phyloP scores from a whole-genome alignment of 2,329 filamentous ascomycete genomes.

The Graphilbum ipis-grandicollis region DNA sequence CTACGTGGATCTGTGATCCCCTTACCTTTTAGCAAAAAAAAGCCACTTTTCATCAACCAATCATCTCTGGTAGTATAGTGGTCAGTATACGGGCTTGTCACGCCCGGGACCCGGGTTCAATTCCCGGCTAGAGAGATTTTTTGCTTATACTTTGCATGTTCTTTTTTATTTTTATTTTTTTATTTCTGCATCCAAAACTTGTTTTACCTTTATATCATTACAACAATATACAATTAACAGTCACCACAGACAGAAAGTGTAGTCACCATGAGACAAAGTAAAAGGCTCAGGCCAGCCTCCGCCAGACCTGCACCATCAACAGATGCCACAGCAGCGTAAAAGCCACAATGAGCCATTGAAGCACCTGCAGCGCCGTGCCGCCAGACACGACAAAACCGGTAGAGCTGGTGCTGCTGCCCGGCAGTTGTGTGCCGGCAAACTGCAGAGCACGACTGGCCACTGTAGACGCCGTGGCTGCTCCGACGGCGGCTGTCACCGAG shows the following conservation, averaged over 20 bases:
- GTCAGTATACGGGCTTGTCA: background rate
- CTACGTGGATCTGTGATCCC: no score
- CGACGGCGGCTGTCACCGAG: constrained; percentile 5
- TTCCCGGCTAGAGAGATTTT: background rate
- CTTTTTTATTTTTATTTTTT: background rate
- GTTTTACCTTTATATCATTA: no score
- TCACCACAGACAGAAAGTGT: no score
- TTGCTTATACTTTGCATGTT: background rate
- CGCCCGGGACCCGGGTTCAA: background rate
- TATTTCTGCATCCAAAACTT: no score
- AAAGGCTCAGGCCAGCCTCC: background rate
- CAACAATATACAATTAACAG: no score
- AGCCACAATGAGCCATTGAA: constrained; percentile 9
- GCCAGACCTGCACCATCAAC: constrained; percentile 6
- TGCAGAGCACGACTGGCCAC: constrained; percentile 9
- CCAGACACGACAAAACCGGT: constrained; percentile 4
- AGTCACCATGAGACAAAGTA: no score
- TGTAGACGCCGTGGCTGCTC: constrained; percentile 6
- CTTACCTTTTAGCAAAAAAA: no score
- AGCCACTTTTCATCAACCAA: constrained; percentile 4
- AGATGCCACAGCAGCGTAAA: constrained; percentile 9
- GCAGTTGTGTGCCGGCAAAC: constrained; percentile 7
- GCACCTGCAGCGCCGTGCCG: constrained; percentile 8
- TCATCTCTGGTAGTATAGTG: background rate
- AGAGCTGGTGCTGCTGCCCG: constrained; percentile 1